Percentiles rank a stretch among this genome's conserved stretches.
Evolutionary conservation across 1,284 basidiomycete genomes (phyloP).

Genomic region (Marasmius tenuissimus): DNA sequence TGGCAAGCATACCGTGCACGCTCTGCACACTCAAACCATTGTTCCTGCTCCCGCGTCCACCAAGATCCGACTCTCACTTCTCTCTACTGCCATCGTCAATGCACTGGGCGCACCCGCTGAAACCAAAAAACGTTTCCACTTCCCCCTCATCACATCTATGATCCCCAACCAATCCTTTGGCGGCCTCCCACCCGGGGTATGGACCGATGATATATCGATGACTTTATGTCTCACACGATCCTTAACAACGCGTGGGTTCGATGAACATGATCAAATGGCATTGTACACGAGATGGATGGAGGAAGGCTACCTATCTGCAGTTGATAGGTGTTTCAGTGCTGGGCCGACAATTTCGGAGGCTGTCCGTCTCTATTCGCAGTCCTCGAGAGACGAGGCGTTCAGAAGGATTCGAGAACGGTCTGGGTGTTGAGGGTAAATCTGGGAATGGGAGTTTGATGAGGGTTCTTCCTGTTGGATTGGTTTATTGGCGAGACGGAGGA

Average conservation of each 20-base stretch:
- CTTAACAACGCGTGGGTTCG: slow-evolving; percentile 32
- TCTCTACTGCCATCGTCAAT: slow-evolving; percentile 39
- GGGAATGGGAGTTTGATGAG: slow-evolving; percentile 47
- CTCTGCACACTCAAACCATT: slow-evolving; percentile 25
- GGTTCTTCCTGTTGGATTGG: slow-evolving; percentile 38
- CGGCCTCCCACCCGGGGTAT: slow-evolving; percentile 33
- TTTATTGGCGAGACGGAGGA: slow-evolving; percentile 35
- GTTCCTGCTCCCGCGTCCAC: slow-evolving; percentile 25
- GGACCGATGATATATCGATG: slow-evolving; percentile 49
- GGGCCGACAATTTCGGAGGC: slow-evolving; percentile 33
- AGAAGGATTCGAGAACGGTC: slow-evolving; percentile 23
- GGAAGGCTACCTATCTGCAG: slow-evolving; percentile 35
- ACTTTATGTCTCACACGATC: slow-evolving; percentile 40
- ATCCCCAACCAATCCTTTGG: slow-evolving; percentile 34
- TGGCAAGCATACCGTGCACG: neutral
- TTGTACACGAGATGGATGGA: slow-evolving; percentile 35
- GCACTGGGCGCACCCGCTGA: slow-evolving; percentile 43
- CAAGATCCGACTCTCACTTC: slow-evolving; percentile 38
- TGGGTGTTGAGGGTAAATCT: slow-evolving; percentile 24
- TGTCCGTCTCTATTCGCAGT: slow-evolving; percentile 25
- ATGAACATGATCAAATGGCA: slow-evolving; percentile 36
- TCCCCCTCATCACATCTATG: slow-evolving; percentile 34
- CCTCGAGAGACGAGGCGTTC: slow-evolving; percentile 21
- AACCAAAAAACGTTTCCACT: slow-evolving; percentile 35
- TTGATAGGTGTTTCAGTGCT: slow-evolving; percentile 41